phyloP scores from a whole-genome alignment of 306 rosid species.

The Glycine soja region DNA sequence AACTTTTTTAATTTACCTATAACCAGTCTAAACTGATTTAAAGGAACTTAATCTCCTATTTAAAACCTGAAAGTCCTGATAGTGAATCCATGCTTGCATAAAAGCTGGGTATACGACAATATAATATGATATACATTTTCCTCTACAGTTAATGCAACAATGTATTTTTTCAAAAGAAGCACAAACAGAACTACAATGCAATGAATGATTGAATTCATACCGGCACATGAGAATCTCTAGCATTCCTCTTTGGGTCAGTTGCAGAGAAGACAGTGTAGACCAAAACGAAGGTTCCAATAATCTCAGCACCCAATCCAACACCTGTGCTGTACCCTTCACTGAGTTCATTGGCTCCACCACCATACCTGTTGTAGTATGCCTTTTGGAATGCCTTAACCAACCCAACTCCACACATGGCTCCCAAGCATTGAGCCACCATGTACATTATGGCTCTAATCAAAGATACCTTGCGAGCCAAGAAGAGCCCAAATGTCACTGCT shows the following conservation, averaged over 20 bases:
- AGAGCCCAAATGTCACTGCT: slow-evolving; percentile 79
- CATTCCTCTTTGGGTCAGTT: slow-evolving; percentile 79
- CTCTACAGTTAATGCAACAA: background rate
- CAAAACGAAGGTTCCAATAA: slow-evolving; percentile 72
- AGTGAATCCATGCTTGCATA: too few relatives aligned
- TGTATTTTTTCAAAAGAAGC: background rate
- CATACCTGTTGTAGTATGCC: slow-evolving; percentile 50
- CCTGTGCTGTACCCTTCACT: slow-evolving; percentile 56
- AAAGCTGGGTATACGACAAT: too few relatives aligned
- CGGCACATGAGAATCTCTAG: slow-evolving; percentile 84
- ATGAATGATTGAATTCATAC: slow-evolving; percentile 43
- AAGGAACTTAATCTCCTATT: too few relatives aligned
- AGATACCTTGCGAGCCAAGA: slow-evolving; percentile 79
- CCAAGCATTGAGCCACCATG: slow-evolving; percentile 78
- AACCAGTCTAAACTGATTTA: too few relatives aligned
- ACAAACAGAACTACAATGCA: too few relatives aligned
- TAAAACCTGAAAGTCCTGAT: too few relatives aligned
- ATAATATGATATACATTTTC: background rate
- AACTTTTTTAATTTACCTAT: too few relatives aligned
- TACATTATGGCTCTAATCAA: slow-evolving; percentile 66
- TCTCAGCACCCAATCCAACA: slow-evolving; percentile 71
- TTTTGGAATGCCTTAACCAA: slow-evolving; percentile 76
- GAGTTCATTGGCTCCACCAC: slow-evolving; percentile 77
- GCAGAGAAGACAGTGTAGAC: slow-evolving; percentile 84
- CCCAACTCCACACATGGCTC: slow-evolving; percentile 82